These are phyloP conservation scores for Cladosporium colombiae DNA, from an alignment of 2,329 filamentous ascomycete genomes.

Conservation along the genomic window DNA sequence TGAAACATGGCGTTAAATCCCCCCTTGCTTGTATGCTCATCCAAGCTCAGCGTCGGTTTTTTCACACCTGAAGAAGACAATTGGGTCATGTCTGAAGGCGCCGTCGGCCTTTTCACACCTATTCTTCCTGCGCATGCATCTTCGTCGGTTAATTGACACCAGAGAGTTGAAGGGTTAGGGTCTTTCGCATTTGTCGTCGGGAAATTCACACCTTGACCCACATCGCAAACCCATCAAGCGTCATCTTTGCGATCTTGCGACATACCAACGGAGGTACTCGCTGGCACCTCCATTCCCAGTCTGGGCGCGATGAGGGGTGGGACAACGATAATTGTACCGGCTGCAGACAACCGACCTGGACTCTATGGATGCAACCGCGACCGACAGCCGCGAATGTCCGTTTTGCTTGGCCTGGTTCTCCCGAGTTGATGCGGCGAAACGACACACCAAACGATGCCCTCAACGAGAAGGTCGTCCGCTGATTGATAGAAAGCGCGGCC, in stretches of 20 bases:
- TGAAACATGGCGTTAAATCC: background rate
- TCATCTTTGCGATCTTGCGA: background rate
- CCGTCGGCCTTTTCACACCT: constrained; percentile 8
- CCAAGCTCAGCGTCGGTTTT: background rate
- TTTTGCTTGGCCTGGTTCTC: constrained; percentile 16
- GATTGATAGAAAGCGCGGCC: constrained; percentile 5
- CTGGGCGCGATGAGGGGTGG: background rate
- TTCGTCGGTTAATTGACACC: constrained; percentile 5
- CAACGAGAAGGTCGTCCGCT: background rate
- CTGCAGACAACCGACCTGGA: background rate
- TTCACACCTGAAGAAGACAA: background rate
- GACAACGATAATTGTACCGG: background rate
- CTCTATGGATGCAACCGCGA: background rate
- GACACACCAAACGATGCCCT: constrained; percentile 17
- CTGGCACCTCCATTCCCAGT: background rate
- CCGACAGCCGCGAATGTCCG: constrained; percentile 16
- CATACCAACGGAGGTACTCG: no score
- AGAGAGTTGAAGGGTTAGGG: background rate
- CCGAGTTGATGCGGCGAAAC: constrained; percentile 9
- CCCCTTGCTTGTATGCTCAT: background rate
- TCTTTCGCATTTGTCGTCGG: background rate
- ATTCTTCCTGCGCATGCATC: background rate
- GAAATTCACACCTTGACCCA: background rate
- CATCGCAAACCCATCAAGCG: background rate
- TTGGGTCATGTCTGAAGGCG: background rate